phyloP scores from a whole-genome alignment of 768 basidiomycete species.

The Kwoniella botswanensis region DNA sequence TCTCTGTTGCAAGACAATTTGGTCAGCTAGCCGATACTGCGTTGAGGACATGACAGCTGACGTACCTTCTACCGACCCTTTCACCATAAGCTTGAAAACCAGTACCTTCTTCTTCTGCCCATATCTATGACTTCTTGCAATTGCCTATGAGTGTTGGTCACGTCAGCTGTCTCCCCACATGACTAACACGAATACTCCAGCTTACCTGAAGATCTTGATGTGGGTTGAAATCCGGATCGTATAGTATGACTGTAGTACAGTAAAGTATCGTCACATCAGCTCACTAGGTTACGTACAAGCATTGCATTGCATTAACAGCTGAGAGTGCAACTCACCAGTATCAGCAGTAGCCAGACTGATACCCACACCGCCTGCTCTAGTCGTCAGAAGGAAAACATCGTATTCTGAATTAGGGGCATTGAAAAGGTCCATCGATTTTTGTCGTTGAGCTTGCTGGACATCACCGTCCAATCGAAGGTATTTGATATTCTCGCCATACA shows the following conservation, averaged over 20 bases:
- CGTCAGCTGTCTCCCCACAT: not conserved
- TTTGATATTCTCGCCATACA: constrained; percentile 77
- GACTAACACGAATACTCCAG: constrained; percentile 38
- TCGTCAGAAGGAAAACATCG: constrained; percentile 89
- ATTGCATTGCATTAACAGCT: not conserved
- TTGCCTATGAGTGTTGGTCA: constrained; percentile 68
- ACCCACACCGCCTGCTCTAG: constrained; percentile 84
- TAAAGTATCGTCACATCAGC: not conserved
- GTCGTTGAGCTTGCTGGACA: constrained; percentile 80
- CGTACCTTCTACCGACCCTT: constrained; percentile 86
- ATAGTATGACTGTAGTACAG: constrained; percentile 58
- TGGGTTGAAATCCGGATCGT: constrained; percentile 98
- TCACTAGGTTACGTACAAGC: too few species aligned
- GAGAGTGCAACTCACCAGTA: constrained; percentile 65
- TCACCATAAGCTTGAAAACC: constrained; percentile 95
- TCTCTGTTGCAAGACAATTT: constrained; percentile 65
- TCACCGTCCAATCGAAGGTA: constrained; percentile 86
- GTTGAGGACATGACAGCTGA: not conserved
- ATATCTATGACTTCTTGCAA: constrained; percentile 90
- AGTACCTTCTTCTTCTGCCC: constrained; percentile 93
- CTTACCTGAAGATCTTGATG: constrained; percentile 82
- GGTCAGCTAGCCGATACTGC: too few species aligned
- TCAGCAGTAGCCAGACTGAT: constrained; percentile 91
- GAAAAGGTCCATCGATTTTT: constrained; percentile 93
- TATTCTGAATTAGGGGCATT: constrained; percentile 84